Conservation (phyloP, 1,139 yeast genomes). For the Diutina neorugosa region DNA sequence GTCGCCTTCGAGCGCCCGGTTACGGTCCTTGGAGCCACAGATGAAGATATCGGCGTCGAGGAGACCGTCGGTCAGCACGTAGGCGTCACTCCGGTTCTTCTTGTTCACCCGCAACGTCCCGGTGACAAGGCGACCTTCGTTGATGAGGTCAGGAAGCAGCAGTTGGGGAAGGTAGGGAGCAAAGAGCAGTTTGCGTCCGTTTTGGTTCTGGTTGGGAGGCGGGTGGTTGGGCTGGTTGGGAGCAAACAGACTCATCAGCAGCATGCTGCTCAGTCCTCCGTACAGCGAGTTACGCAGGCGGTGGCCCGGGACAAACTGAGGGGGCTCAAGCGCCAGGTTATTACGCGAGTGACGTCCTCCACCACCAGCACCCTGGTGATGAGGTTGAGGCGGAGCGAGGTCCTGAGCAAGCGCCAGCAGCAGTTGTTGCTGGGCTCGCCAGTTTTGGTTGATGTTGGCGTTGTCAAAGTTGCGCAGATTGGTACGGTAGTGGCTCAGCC, state of each 20-base stretch:
- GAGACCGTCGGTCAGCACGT: constrained; percentile 90
- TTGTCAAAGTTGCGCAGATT: constrained; percentile 47
- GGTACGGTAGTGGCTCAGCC: constrained; percentile 39
- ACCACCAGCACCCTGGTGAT: neutral
- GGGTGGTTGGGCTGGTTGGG: constrained; percentile 14
- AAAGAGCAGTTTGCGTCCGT: constrained; percentile 67
- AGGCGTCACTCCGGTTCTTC: constrained; percentile 93
- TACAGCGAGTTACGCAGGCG: constrained; percentile 57
- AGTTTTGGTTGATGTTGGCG: constrained; percentile 42
- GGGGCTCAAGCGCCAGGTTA: constrained; percentile 33
- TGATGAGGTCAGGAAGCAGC: constrained; percentile 76
- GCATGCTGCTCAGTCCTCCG: constrained; percentile 39
- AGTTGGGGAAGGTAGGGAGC: constrained; percentile 95
- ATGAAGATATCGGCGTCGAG: constrained; percentile 94
- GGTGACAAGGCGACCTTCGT: constrained; percentile 84
- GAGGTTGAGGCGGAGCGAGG: neutral
- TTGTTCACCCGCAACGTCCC: constrained; percentile 90
- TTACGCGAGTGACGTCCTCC: constrained; percentile 4
- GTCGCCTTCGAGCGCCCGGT: constrained; percentile 94
- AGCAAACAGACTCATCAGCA: constrained; percentile 38
- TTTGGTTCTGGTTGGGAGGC: constrained; percentile 16
- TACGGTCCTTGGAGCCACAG: constrained; percentile 98
- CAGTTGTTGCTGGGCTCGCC: constrained; percentile 41
- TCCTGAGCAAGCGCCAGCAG: constrained; percentile 6
- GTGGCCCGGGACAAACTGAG: constrained; percentile 68